Conservation (phyloP, 2,329 filamentous ascomycete species). For the Raffaelea ambrosiae region DNA sequence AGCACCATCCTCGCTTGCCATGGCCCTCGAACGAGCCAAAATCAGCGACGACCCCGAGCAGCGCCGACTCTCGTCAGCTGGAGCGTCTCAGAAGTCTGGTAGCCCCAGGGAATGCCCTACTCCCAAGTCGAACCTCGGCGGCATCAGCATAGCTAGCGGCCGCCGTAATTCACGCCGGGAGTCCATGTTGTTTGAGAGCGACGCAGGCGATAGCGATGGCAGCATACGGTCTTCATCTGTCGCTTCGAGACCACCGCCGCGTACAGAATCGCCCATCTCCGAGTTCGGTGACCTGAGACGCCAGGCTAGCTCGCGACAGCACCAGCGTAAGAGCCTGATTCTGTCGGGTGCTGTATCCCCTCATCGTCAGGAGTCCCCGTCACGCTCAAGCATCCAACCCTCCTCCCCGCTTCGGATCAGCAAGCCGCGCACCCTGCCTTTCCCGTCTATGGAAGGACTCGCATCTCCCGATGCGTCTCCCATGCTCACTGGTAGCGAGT, state of each 20-base stretch:
- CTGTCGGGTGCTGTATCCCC: conserved; percentile 72
- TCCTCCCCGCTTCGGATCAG: conserved; percentile 80
- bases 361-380: conserved; percentile 82
- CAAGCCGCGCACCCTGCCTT: conserved; percentile 62
- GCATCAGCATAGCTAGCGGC: conserved; percentile 42
- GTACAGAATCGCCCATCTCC: conserved; percentile 84
- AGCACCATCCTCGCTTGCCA: conserved; percentile 44
- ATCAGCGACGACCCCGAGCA: conserved; percentile 30
- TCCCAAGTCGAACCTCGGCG: conserved; percentile 69
- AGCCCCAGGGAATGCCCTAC: conserved; percentile 89
- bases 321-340: conserved; percentile 80
- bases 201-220: conserved; percentile 77
- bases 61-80: conserved; percentile 45
- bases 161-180: conserved; percentile 62
- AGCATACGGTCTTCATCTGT: conserved; percentile 76
- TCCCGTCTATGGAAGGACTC: conserved; percentile 50
- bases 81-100: conserved; percentile 74
- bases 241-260: conserved; percentile 55
- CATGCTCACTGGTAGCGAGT: conserved; percentile 73
- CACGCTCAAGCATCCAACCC: conserved; percentile 56
- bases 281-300: conserved; percentile 71
- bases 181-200: conserved; percentile 75
- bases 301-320: conserved; percentile 69
- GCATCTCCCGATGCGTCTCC: conserved; percentile 86
- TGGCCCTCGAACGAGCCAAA: conserved; percentile 40